Conservation (phyloP, 169 alveolate genomes). For the Plasmodium relictum region DNA sequence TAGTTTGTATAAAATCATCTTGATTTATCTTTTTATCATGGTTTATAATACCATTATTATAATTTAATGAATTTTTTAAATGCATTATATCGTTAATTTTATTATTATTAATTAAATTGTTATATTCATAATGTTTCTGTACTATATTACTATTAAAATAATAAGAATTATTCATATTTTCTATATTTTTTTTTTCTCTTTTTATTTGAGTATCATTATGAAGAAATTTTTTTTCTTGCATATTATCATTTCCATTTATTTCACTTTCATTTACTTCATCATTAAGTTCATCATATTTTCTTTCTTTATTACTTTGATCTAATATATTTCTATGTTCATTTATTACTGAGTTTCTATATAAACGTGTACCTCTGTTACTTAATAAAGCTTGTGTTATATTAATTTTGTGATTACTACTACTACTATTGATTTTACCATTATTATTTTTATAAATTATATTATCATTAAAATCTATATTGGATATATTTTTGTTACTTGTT, state of each 20-base stretch:
- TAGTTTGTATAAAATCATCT: not conserved
- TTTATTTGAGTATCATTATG: not conserved
- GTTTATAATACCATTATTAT: slow-evolving; percentile 1
- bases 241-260: not conserved
- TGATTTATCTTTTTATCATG: slow-evolving; percentile 2
- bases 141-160: slow-evolving; percentile 5
- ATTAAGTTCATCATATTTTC: not conserved
- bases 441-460: not conserved
- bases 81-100: not conserved
- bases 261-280: not conserved
- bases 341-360: not conserved
- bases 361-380: not conserved
- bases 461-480: not conserved
- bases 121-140: not conserved
- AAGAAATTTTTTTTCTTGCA: not conserved
- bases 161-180: not conserved
- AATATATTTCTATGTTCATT: not conserved
- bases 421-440: not conserved
- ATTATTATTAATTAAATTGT: not conserved
- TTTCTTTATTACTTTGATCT: not conserved
- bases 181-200: not conserved
- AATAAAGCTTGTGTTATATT: not conserved
- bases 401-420: not conserved
- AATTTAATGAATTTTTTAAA: not conserved
- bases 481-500: not conserved